These are phyloP conservation scores for Allomyces arbusculus DNA, from an alignment of 192 early-diverging fungal species.

Conservation along the genomic window DNA sequence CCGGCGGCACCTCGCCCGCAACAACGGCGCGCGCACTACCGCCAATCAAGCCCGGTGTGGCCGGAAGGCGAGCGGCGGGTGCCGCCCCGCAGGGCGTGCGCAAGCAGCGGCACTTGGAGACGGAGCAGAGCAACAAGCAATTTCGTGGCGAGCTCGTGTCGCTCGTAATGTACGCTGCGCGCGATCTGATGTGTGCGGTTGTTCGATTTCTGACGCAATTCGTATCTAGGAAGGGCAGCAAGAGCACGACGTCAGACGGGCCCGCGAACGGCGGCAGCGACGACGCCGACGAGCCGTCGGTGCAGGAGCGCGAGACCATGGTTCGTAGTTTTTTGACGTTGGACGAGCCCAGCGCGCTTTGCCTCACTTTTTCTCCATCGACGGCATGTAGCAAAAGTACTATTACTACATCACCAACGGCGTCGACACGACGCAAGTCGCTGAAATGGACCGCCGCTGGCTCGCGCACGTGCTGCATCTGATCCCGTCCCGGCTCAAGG, in stretches of 20 bases:
- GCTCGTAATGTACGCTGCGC: not conserved
- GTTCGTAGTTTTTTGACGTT: not conserved
- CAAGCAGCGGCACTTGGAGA: not conserved
- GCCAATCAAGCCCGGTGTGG: no score
- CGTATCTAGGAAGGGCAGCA: no score
- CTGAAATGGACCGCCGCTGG: constrained; percentile 40
- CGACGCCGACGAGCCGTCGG: not conserved
- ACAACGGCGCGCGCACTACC: no score
- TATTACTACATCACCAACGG: constrained; percentile 46
- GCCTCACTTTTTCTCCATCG: no score
- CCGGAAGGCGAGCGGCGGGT: no score
- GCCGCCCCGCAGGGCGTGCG: no score
- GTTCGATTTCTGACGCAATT: no score
- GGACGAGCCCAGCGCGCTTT: no score
- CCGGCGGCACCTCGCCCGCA: no score
- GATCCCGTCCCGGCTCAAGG: constrained; percentile 22
- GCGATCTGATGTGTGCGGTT: no score
- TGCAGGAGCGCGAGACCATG: not conserved
- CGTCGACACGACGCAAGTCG: constrained; percentile 37
- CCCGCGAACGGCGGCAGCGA: no score
- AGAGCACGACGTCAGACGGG: no score
- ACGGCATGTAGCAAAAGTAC: constrained; percentile 29
- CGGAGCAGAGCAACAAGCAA: not conserved
- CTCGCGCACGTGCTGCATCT: constrained; percentile 27
- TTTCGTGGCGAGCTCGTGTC: not conserved